Evolutionary conservation across 2,329 filamentous ascomycete genomes (phyloP).

Genomic region (Calonectria leucothoes): DNA sequence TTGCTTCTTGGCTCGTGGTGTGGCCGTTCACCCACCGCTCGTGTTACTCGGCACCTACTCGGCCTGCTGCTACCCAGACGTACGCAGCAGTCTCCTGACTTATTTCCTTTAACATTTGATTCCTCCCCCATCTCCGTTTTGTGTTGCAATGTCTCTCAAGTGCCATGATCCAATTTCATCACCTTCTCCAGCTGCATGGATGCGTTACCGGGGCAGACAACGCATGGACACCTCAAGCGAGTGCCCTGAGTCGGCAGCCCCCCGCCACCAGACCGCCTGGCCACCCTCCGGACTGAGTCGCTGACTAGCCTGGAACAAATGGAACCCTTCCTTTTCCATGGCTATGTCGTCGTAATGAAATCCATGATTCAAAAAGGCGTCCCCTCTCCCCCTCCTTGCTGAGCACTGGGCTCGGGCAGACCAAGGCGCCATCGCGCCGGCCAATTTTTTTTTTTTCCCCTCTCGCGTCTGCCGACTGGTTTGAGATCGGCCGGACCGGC

Average conservation of each 20-base stretch:
- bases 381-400: background rate
- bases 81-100: slow-evolving; percentile 2
- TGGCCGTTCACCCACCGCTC: background rate
- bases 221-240: slow-evolving; percentile 2
- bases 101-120: background rate
- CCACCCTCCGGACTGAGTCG: slow-evolving; percentile 15
- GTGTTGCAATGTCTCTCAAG: background rate
- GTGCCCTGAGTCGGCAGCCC: slow-evolving; percentile 24
- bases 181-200: background rate
- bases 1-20: background rate
- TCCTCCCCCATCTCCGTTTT: background rate
- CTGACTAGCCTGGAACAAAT: slow-evolving; percentile 32
- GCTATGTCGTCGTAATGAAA: background rate
- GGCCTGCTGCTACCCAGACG: background rate
- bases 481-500: background rate
- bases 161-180: background rate
- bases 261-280: slow-evolving; percentile 22
- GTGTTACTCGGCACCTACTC: background rate
- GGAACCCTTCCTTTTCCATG: slow-evolving; percentile 15
- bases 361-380: background rate
- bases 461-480: slow-evolving; percentile 7
- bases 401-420: slow-evolving; percentile 18
- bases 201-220: slow-evolving; percentile 1
- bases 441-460: background rate
- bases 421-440: slow-evolving; percentile 6